Evolutionary conservation across 306 rosid species (phyloP).

Genomic region (Castanea crenata): DNA sequence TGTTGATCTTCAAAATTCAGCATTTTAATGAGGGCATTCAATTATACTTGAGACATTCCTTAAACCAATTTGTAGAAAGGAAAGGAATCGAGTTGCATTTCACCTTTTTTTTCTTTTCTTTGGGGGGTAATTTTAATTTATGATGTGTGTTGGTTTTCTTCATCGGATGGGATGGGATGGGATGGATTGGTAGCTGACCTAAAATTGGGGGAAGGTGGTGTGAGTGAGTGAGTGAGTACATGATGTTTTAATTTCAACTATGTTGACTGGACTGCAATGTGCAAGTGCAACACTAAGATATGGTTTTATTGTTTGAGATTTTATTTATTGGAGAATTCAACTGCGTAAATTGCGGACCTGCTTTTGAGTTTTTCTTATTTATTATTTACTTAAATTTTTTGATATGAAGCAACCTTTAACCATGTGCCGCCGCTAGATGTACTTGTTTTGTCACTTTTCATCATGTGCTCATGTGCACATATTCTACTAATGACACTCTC

Average conservation of each 20-base stretch:
- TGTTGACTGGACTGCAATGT: slow-evolving; percentile 4
- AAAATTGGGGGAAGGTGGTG: slow-evolving; percentile 18
- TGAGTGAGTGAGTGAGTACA: not conserved
- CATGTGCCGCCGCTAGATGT: too few species aligned
- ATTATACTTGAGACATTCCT: not conserved
- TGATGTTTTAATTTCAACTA: slow-evolving; percentile 16
- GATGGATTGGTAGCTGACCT: slow-evolving; percentile 19
- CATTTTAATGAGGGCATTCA: not conserved
- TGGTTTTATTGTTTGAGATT: not conserved
- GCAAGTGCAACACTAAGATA: slow-evolving; percentile 12
- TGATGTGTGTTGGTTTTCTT: slow-evolving; percentile 11
- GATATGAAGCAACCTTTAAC: too few species aligned
- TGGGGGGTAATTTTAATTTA: not conserved
- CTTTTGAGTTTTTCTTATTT: not conserved
- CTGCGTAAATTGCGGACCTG: slow-evolving; percentile 29
- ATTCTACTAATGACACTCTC: too few species aligned
- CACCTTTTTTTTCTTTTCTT: not conserved
- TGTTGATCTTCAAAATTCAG: not conserved
- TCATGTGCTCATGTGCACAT: too few species aligned
- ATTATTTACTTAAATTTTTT: too few species aligned
- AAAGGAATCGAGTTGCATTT: slow-evolving; percentile 19
- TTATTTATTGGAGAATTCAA: slow-evolving; percentile 43
- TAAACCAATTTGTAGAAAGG: slow-evolving; percentile 7
- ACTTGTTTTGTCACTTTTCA: too few species aligned
- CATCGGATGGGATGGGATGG: not conserved